Evolutionary conservation across 2,329 filamentous ascomycete species (phyloP), one percentile per base, ranked within the genome.

Genomic region (Thermoascus crustaceus): DNA sequence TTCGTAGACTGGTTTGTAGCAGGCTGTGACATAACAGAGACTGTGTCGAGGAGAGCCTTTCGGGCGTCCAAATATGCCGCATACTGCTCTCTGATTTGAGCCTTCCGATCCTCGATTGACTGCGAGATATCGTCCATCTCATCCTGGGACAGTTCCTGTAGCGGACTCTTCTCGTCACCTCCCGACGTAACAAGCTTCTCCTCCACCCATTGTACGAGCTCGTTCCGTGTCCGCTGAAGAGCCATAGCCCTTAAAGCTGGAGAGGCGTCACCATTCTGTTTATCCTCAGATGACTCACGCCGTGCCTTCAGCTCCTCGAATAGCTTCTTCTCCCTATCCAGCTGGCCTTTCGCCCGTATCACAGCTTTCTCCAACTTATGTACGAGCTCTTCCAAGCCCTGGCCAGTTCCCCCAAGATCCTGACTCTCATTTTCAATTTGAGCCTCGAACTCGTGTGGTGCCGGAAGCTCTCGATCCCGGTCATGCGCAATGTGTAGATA

Each of bases 141-240:
- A 29, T 57, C 48, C 4, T 50, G 35, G 7, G 47, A 40, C 4
- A 55, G 36, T n/a, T 56, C 50, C 16, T 52, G 46, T 2, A 52
- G 37, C 18, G 47, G 38, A 17, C 38, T 48, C 22, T 53, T 52
- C 16, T 60, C 57, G 4, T 46, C 46, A 32, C 51, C 50, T 4
- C 47, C 52, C 29, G 53, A 52, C 10, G 44, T 65, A 11, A 63
- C 56, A 30, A 73, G 45, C 27, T 69, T 68, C 25, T 61, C 59
- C 45, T 73, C 69, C 5, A 73, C 60, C 70, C 70, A 73, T 29
- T 63, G 55, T 4, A 72, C 60, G 27, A 73, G 52, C 39, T 70
- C 67, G 38, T 71, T 60, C 29, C 68, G 60, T 8, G 67, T 69
- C 23, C 53, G 52, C 33, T 65, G 55, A 17, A 73, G 50, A 3